Conservation (phyloP, 2,329 filamentous ascomycete species). For the Bisporella sp. region DNA sequence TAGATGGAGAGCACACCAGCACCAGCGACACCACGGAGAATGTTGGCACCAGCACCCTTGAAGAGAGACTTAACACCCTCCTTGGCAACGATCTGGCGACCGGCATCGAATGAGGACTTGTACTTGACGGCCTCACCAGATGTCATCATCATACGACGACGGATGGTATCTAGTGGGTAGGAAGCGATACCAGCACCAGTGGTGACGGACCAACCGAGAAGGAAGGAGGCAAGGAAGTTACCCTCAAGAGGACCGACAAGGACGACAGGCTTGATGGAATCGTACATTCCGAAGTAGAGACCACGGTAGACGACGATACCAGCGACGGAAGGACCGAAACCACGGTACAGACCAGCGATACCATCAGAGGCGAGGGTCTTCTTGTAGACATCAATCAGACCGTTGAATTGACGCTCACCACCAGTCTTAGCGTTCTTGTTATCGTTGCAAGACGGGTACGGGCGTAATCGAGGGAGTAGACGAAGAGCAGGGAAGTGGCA, state of each 20-base stretch:
- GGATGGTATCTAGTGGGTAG: constrained; percentile 99
- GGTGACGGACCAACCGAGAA: constrained; percentile 97
- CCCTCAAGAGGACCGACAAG: constrained; percentile 85
- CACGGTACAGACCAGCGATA: constrained; percentile 99
- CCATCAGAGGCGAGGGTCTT: constrained; percentile 99
- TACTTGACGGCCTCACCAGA: constrained; percentile 98
- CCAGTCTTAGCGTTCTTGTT: constrained; percentile 96
- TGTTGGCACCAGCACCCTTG: constrained; percentile 99
- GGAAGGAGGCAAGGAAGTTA: constrained; percentile 99
- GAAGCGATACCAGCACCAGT: constrained; percentile 99
- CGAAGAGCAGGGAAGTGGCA: constrained; percentile 99
- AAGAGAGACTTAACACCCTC: constrained; percentile 99
- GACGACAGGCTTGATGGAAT: constrained; percentile 98
- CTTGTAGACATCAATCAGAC: constrained; percentile 98
- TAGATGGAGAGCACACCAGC: constrained; percentile 99
- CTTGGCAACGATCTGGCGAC: constrained; percentile 91
- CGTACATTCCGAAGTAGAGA: constrained; percentile 99
- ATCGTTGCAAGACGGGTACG: constrained; percentile 99
- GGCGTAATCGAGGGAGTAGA: constrained; percentile 99
- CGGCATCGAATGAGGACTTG: constrained; percentile 92
- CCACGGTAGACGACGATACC: constrained; percentile 99
- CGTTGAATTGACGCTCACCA: constrained; percentile 99
- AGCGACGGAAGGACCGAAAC: constrained; percentile 98
- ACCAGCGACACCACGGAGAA: constrained; percentile 99
- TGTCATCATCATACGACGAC: constrained; percentile 99